phyloP scores from a whole-genome alignment of 1,284 basidiomycete genomes.

The Ganoderma leucocontextum region DNA sequence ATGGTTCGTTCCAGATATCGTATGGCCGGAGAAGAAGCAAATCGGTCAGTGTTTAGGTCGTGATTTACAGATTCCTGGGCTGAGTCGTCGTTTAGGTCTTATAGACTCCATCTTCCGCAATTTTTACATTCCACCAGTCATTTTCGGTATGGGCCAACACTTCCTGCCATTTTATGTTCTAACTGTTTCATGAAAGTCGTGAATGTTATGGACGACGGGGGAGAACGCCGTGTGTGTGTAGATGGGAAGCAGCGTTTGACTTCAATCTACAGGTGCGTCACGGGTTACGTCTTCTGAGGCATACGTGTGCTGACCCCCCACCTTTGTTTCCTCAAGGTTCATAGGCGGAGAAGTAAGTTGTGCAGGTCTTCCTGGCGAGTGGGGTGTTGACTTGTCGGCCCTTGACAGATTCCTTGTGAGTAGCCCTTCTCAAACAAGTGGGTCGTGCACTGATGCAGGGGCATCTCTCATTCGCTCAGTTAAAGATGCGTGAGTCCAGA shows the following conservation, averaged over 20 bases:
- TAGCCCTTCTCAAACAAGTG: constrained; percentile 6
- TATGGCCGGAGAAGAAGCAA: constrained; percentile 60
- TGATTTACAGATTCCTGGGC: background rate
- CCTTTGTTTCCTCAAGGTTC: constrained; percentile 50
- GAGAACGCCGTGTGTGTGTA: constrained; percentile 73
- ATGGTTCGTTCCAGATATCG: constrained; percentile 57
- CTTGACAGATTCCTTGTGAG: constrained; percentile 32
- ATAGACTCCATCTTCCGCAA: constrained; percentile 65
- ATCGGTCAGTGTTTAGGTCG: constrained; percentile 31
- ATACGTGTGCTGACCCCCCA: background rate
- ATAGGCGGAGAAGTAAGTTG: constrained; percentile 68
- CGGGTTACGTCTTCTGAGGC: background rate
- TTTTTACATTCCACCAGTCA: constrained; percentile 63
- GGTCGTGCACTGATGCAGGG: background rate
- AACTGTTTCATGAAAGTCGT: constrained; percentile 38
- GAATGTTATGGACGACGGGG: constrained; percentile 60
- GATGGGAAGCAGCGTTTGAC: constrained; percentile 83
- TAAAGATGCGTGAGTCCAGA: constrained; percentile 59
- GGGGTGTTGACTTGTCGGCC: constrained; percentile 1
- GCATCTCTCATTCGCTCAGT: constrained; percentile 42
- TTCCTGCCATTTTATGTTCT: background rate
- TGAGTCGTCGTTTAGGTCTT: constrained; percentile 41
- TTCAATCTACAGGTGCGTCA: constrained; percentile 62
- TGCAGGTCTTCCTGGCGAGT: constrained; percentile 4
- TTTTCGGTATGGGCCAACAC: constrained; percentile 49